Base-by-base conservation (phyloP, 257 asterid species). In the Knoxia roxburghii region DNA sequence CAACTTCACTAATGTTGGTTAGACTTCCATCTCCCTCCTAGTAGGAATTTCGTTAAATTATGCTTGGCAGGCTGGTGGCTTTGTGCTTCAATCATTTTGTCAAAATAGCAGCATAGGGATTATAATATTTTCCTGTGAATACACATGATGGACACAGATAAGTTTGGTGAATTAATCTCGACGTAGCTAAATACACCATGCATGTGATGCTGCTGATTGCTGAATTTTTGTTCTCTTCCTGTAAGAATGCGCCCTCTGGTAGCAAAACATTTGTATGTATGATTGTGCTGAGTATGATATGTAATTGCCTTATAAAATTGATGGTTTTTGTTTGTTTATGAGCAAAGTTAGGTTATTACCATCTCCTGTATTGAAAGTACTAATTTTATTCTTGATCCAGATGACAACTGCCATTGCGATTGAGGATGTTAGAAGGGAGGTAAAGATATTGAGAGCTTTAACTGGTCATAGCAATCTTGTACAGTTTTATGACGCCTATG, bases 381-480 rank as follows among this genome's bases (percentile, higher is more conserved):
- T 24, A 4, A 3, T 35, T 51, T 18, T 33, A 15, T 77, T 69
- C 65, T 27, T 40, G 41, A 39, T 33, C 61, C 83, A 88, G 97
- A 88, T 90, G 97, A 84, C 85, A 35, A 90, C 96, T 6, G 86
- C 96, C 41, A 88, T 90, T 61, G 95, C 97, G 41, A 88, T 90
- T 70, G 97, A 90, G 79, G 97, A 90, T 55, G 97, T 90, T 14
- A 76, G 96, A 69, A 88, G 92, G 84, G 97, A 90, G 87, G 97
- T 90, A 77, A 88, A 86, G 73, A 90, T 90, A 77, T 83, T 90
- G 79, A 88, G 86, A 82, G 92, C 97, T 73, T 82, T 90, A 84
- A 80, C 94, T 0, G 97, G 97, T 17, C 96, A 87, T 72, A 78
- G 71, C 84, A 81, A 90, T 74, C 77, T 90, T 61, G 83, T 87